Conservation (phyloP, 2,329 filamentous ascomycete species). For the Rhinocladiella similis region DNA sequence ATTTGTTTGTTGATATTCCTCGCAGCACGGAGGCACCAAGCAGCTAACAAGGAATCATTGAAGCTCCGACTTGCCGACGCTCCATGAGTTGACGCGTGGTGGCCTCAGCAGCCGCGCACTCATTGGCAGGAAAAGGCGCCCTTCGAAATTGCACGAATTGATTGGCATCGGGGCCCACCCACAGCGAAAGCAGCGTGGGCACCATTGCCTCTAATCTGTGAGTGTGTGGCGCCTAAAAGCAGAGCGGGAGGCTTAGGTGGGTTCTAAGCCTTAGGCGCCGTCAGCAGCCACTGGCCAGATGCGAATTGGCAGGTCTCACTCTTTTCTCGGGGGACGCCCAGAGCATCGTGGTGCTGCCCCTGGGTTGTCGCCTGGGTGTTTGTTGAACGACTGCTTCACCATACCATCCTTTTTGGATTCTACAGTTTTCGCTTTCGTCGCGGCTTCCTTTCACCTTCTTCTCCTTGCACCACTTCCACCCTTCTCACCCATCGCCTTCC, state of each 20-base stretch:
- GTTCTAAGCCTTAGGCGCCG: neutral
- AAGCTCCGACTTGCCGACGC: conserved; percentile 6
- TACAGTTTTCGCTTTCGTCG: neutral
- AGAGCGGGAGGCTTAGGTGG: neutral
- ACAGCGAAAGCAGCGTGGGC: neutral
- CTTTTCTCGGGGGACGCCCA: neutral
- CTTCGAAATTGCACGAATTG: conserved; percentile 4
- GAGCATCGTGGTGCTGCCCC: neutral
- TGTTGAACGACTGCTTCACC: neutral
- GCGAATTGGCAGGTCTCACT: conserved; percentile 2
- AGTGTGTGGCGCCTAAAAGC: neutral
- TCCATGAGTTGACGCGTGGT: neutral
- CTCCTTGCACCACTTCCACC: conserved; percentile 16
- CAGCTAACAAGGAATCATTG: neutral
- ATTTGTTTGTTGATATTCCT: conserved; percentile 19
- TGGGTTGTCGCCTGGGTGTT: neutral
- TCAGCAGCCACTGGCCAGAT: neutral
- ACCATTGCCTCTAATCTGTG: neutral
- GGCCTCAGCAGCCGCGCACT: neutral
- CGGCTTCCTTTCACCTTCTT: conserved; percentile 4
- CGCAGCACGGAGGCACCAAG: neutral
- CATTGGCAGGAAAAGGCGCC: conserved; percentile 10
- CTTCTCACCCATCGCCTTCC: conserved; percentile 27
- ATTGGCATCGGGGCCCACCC: conserved; percentile 2
- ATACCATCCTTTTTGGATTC: neutral